Base-by-base conservation (phyloP, 2,329 filamentous ascomycete genomes). In the Sclerotinia subarctica region DNA sequence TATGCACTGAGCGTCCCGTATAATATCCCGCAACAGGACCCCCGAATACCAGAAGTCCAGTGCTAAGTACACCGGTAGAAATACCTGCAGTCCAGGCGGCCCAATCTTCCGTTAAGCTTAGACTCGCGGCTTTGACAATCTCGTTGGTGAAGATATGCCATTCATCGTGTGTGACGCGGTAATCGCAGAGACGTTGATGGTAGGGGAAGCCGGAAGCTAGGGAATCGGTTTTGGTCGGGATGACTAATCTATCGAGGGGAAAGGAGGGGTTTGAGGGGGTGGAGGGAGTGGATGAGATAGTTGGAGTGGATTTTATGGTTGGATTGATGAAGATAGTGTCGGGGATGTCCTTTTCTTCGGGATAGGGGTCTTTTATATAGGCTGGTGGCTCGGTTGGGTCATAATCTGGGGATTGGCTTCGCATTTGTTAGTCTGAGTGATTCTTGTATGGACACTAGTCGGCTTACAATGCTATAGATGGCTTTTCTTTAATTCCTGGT, bases 121-220 rank as follows among this genome's bases (percentile, higher is more conserved):
- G 59, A 60, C 70, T 75, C 3, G 72, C 69, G 13, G 73, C 71
- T 8, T 69, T 64, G 3, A 74, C 68, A 32, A 75, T 68, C 29
- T 72, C 73, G 47, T 59, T 65, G 7, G 65, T 74, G 53, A 75
- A 75, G 53, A 72, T 67, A 63, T 70, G 62, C 74, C 74, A 76
- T 64, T 74, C 64, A 42, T 74, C 71, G 35, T 70, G 70, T n/a
- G 73, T 70, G 17, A 76, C 63, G 11, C 62, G 47, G 11, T 71
- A 56, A 19, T 68, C 47, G 26, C 70, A 64, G 5, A 76, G 68
- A 49, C 69, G 64, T 29, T 68, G 69, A 53, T 72, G 66, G 52
- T 71, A 75, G 1, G 71, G 70, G 57, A 76, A 76, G 17, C 73
- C 73, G 6, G 74, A 76, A 7, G 73, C 72, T 32, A 76, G 68